Evolutionary conservation across 176 grass and related monocot genomes (phyloP).

Genomic region (Bothriochloa decipiens): DNA sequence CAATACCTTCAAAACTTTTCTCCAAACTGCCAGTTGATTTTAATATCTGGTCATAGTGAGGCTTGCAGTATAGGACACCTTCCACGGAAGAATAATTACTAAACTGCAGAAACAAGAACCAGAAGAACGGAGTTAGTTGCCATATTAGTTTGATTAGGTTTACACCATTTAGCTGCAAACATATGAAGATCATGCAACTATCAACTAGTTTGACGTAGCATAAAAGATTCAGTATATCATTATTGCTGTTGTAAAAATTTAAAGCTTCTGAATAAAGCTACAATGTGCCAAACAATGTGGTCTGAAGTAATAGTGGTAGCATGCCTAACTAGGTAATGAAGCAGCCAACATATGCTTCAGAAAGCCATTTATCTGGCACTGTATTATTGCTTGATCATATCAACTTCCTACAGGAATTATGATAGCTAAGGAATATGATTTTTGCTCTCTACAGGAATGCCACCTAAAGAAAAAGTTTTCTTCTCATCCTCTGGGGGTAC

Average conservation of each 20-base stretch:
- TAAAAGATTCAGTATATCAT: conserved; percentile 16
- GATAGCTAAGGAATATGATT: conserved; percentile 18
- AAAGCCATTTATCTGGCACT: conserved; percentile 29
- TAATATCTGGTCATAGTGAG: conserved; percentile 98
- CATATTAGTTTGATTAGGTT: not conserved
- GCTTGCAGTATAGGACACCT: conserved; percentile 93
- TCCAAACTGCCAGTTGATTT: conserved; percentile 97
- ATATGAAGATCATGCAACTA: not conserved
- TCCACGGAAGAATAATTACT: conserved; percentile 94
- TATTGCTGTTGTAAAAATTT: conserved; percentile 33
- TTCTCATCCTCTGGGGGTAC: not conserved
- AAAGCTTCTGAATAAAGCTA: conserved; percentile 21
- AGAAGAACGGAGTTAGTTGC: conserved; percentile 26
- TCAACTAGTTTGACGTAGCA: conserved; percentile 8
- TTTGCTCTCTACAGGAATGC: not conserved
- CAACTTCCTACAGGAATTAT: conserved; percentile 15
- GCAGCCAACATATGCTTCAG: not conserved
- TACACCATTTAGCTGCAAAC: conserved; percentile 11
- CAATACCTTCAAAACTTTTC: conserved; percentile 99
- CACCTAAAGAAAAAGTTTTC: not conserved
- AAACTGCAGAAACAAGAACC: conserved; percentile 68
- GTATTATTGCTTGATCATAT: conserved; percentile 27
- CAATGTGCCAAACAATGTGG: not conserved
- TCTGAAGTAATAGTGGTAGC: conserved; percentile 19
- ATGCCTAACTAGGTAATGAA: conserved; percentile 18